phyloP scores from a whole-genome alignment of 2,329 filamentous ascomycete species.

The Fusarium concolor region DNA sequence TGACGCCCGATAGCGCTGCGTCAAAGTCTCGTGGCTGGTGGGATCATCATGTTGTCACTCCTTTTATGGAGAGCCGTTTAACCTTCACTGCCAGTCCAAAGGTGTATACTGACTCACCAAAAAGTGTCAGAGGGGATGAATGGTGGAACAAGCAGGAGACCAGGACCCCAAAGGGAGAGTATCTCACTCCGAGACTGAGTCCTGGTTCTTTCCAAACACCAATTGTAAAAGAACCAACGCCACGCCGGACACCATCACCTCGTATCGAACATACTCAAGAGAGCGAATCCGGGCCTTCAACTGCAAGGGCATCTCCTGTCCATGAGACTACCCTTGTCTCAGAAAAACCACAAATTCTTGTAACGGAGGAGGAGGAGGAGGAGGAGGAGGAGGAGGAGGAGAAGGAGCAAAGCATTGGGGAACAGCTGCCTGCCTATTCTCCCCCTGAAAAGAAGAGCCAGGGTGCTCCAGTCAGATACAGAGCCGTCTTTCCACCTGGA shows the following conservation, averaged over 20 bases:
- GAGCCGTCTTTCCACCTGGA: constrained; percentile 68
- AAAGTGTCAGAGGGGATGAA: constrained; percentile 47
- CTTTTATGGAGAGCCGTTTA: constrained; percentile 65
- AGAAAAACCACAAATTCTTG: constrained; percentile 56
- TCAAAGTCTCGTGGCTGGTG: constrained; percentile 78
- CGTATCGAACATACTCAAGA: constrained; percentile 25
- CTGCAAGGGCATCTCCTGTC: constrained; percentile 31
- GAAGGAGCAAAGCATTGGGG: constrained; percentile 40
- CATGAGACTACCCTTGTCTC: constrained; percentile 31
- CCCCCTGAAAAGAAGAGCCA: constrained; percentile 55
- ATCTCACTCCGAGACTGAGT: constrained; percentile 31
- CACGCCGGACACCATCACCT: constrained; percentile 51
- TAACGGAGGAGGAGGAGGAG: constrained; percentile 51
- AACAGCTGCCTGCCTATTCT: constrained; percentile 68
- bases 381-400: constrained; percentile 52
- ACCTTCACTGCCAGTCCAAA: constrained; percentile 57
- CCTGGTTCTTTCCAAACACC: constrained; percentile 47
- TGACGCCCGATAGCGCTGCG: constrained; percentile 62
- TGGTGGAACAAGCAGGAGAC: constrained; percentile 52
- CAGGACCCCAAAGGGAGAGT: constrained; percentile 30
- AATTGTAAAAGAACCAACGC: constrained; percentile 53
- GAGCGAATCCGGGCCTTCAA: constrained; percentile 35
- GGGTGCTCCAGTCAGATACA: constrained; percentile 60
- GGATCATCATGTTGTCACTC: constrained; percentile 79
- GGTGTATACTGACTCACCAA: constrained; percentile 49